Evolutionary conservation across 2,329 filamentous ascomycete species (phyloP), one percentile per base, ranked within the genome.

Genomic region (Orbilia ellipsospora): DNA sequence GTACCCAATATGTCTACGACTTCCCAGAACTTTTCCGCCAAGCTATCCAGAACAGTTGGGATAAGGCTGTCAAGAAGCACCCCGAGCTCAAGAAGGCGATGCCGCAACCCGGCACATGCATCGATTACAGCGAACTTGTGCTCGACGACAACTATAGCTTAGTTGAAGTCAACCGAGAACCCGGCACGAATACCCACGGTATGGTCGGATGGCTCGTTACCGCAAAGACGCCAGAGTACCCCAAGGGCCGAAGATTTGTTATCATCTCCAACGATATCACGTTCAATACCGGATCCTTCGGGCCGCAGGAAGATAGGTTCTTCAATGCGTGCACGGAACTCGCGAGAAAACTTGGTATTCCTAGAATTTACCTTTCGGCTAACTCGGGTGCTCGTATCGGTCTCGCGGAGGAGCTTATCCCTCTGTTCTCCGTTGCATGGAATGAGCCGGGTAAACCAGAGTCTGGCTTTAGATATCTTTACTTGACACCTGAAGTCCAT

Each of bases 11-110:
- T 82, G 95, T 98, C 65, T 99, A 99, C 83, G 95, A 99, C 84
- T 99, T 99, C 90, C 95, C 95, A 31, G 95, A 99, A 87, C 90
- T 99, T 57, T 99, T 99, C 91, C 90, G 95, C 81, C 95, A 98
- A 84, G 93, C 95, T 52, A 93, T 97, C 82, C 93, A 97, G 85
- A 97, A 97, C 87, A 92, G 89, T 84, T 99, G 95, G 95, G 85
- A 86, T 81, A 90, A 90, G 82, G 89, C 90, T 68, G 87, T 92
- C 78, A 89, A 90, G 82, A 90, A 90, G 82, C 90, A 94, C 80
- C 87, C 92, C 10, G 85, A 87, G 18, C 85, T 97, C 75, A 88
- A 89, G 59, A 89, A 93, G 50, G 93, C 93, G 85, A 91, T 94
- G 83, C 95, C 95, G 40, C 87, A 90, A 63, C 87, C 90, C 80